A percentile compares a stretch with the other conserved stretches of the same genome.
phyloP scores from a whole-genome alignment of 495 filamentous ascomycete genomes.

The Lasiosphaeriaceae sp. region DNA sequence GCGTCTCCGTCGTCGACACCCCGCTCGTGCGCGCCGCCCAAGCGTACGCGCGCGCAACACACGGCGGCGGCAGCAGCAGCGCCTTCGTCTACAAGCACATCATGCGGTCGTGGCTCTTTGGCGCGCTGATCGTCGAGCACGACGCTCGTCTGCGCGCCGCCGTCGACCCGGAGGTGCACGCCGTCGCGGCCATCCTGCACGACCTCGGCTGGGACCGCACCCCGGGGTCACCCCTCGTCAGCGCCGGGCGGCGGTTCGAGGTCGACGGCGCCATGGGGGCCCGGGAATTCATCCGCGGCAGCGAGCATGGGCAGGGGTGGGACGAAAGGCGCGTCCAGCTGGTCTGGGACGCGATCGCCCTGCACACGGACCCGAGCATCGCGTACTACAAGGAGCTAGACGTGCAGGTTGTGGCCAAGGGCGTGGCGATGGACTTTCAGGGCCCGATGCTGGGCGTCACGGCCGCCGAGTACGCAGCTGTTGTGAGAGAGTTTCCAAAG shows the following conservation, averaged over 20 bases:
- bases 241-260: constrained; percentile 47
- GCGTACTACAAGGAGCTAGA: constrained; percentile 43
- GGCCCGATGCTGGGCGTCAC: constrained; percentile 31
- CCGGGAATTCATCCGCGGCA: constrained; percentile 34
- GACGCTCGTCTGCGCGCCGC: constrained; percentile 29
- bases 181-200: constrained; percentile 48
- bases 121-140: constrained; percentile 34
- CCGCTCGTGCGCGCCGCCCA: constrained; percentile 31
- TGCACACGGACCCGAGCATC: constrained; percentile 44
- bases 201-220: constrained; percentile 50
- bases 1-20: constrained; percentile 24
- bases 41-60: constrained; percentile 33
- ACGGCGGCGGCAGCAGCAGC: constrained; percentile 28
- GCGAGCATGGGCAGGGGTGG: constrained; percentile 29
- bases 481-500: constrained; percentile 34
- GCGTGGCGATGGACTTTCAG: constrained; percentile 46
- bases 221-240: constrained; percentile 25
- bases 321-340: constrained; percentile 37
- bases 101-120: constrained; percentile 44
- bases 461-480: constrained; percentile 24
- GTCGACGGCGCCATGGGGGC: constrained; percentile 53
- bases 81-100: constrained; percentile 45
- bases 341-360: constrained; percentile 54
- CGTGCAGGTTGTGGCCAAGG: constrained; percentile 35
- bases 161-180: constrained; percentile 46